Base-by-base conservation (phyloP, 164 flowering plant species). In the Nelumbo lutea region DNA sequence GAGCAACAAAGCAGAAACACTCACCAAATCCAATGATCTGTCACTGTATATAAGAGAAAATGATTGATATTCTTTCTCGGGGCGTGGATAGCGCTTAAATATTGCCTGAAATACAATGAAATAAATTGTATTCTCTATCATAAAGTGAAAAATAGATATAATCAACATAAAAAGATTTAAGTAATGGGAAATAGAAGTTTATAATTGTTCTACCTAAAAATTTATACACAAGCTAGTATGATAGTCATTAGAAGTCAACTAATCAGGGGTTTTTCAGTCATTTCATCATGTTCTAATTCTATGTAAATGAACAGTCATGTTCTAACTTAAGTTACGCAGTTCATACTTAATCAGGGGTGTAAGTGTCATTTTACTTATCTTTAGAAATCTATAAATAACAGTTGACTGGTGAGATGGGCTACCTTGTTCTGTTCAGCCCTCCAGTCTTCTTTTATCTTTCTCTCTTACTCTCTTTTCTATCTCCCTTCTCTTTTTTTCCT, bases 11-110 rank as follows among this genome's bases (percentile, higher is more conserved):
- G 58, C 61, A 66, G 48, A 41, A 57, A 61, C 14, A 52, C 91
- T 83, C 74, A 93, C 98, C 87, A 93, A 80, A 79, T 93, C 98
- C 82, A 93, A 82, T 65, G 98, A 86, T 68, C 97, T 82, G 44
- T 89, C 97, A 70, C 47, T 78, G 71, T 77, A 85, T 48, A 93
- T 81, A 46, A 93, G 90, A 61, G 98, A 93, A 83, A 93, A 93
- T 39, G 98, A 93, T 71, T 93, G 98, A 76, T 90, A 90, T 72
- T 93, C 98, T 79, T 89, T 93, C 73, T 93, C 95, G 40, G 96
- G 98, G 47, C 90, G 87, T 61, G 98, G 98, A 79, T 90, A 87
- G 63, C 93, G 87, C 78, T 87, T 90, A 79, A 93, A 93, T 76
- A 83, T 88, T 73, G 92, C 86, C 98, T 93, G 94, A 68, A 84